These are phyloP conservation scores for Penicillium pancosmium DNA, from an alignment of 495 filamentous ascomycete species.

Conservation along the genomic window DNA sequence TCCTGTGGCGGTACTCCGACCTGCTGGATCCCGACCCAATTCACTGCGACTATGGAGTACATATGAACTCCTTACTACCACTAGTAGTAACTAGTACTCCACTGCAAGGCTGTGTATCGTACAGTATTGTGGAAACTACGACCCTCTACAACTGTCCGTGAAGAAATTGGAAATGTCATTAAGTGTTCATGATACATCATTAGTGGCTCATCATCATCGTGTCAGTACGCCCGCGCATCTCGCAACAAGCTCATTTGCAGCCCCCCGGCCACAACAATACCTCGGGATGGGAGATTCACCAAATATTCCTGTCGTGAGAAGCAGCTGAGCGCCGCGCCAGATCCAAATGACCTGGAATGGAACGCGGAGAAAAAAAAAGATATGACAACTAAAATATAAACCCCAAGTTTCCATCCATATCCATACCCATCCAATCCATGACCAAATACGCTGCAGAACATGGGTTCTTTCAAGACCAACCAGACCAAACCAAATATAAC, in stretches of 20 bases:
- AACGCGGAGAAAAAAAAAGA: background rate
- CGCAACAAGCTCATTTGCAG: slow-evolving; percentile 1
- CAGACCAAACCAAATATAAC: background rate
- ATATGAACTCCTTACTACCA: too few relatives aligned
- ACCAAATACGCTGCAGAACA: slow-evolving; percentile 4
- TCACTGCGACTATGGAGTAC: background rate
- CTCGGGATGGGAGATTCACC: background rate
- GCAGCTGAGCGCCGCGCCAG: background rate
- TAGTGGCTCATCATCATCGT: slow-evolving; percentile 18
- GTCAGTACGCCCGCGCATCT: slow-evolving; percentile 17
- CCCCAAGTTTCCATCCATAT: background rate
- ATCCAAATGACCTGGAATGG: background rate
- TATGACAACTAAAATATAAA: background rate
- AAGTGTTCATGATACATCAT: slow-evolving; percentile 9
- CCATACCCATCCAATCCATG: background rate
- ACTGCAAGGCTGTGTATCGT: background rate
- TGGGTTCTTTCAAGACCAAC: background rate
- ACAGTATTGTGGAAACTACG: background rate
- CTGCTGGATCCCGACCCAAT: slow-evolving; percentile 1
- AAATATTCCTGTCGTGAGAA: slow-evolving; percentile 7
- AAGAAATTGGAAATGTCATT: slow-evolving; percentile 9
- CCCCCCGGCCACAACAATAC: slow-evolving; percentile 2
- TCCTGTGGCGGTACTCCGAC: slow-evolving; percentile 1
- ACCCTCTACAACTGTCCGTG: slow-evolving; percentile 1
- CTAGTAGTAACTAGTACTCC: background rate